Percentiles rank a stretch among this genome's conserved stretches.
phyloP scores from a whole-genome alignment of 257 asterid species.

The Salvia hispanica region DNA sequence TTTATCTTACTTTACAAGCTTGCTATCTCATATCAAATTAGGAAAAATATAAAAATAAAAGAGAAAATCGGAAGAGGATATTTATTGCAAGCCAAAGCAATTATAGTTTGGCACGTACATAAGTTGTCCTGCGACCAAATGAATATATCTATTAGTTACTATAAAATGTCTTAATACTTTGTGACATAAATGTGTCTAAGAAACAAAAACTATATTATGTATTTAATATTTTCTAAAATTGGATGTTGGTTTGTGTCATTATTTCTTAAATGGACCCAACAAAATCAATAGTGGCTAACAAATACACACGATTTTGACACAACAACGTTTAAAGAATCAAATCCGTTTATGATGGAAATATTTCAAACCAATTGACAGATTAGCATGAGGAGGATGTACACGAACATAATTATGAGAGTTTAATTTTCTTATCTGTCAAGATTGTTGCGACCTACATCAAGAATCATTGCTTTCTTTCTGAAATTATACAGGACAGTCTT shows the following conservation, averaged over 20 bases:
- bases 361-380: neutral
- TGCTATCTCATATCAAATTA: neutral
- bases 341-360: neutral
- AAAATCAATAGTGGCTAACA: neutral
- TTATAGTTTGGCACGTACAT: neutral
- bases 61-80: neutral
- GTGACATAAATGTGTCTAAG: neutral
- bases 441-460: no score
- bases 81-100: conserved; percentile 14
- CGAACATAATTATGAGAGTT: no score
- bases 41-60: neutral
- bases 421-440: no score
- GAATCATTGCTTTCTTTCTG: no score
- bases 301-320: neutral
- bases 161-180: neutral
- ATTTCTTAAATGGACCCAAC: neutral
- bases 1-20: conserved; percentile 18
- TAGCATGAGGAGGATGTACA: no score
- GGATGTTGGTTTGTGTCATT: neutral
- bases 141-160: no score
- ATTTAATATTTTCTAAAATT: neutral
- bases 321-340: neutral
- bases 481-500: no score
- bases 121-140: neutral
- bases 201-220: neutral